phyloP scores from a whole-genome alignment of 2,329 filamentous ascomycete species.

The Bipolaris gigantea region DNA sequence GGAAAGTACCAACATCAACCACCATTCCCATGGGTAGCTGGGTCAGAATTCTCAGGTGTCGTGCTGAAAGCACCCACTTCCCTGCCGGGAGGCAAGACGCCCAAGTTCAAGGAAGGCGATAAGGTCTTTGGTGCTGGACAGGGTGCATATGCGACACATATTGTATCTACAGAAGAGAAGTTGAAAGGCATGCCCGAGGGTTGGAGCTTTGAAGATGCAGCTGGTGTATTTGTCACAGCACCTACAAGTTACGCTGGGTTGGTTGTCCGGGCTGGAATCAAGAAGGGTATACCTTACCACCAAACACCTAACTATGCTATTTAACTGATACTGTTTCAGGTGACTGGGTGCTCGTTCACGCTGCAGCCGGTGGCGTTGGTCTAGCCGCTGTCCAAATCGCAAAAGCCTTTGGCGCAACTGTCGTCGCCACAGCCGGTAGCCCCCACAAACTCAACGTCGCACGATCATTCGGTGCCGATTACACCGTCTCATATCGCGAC shows the following conservation, averaged over 20 bases:
- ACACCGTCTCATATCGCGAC: conserved; percentile 75
- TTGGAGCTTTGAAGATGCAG: conserved; percentile 83
- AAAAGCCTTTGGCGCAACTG: conserved; percentile 86
- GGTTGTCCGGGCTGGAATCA: conserved; percentile 74
- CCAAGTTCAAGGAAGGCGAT: conserved; percentile 74
- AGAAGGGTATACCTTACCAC: conserved; percentile 50
- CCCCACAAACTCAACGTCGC: conserved; percentile 79
- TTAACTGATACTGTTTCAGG: conserved; percentile 48
- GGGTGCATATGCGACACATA: conserved; percentile 80
- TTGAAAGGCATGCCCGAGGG: conserved; percentile 75
- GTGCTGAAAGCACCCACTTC: conserved; percentile 67
- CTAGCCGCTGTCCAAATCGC: conserved; percentile 91
- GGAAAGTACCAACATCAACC: conserved; percentile 96
- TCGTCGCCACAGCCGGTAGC: conserved; percentile 89
- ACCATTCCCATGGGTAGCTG: conserved; percentile 83
- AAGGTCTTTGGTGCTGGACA: conserved; percentile 85
- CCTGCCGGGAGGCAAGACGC: conserved; percentile 46
- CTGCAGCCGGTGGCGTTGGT: conserved; percentile 88
- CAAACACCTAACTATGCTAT: too few relatives aligned
- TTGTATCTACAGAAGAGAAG: conserved; percentile 66
- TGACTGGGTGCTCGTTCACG: conserved; percentile 87
- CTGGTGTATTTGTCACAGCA: conserved; percentile 87
- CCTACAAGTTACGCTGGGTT: conserved; percentile 87
- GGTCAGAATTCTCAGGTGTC: conserved; percentile 82
- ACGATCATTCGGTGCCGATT: conserved; percentile 78